These are phyloP conservation scores for Boletus bicolor DNA, from an alignment of 768 basidiomycete genomes.

Conservation along the genomic window DNA sequence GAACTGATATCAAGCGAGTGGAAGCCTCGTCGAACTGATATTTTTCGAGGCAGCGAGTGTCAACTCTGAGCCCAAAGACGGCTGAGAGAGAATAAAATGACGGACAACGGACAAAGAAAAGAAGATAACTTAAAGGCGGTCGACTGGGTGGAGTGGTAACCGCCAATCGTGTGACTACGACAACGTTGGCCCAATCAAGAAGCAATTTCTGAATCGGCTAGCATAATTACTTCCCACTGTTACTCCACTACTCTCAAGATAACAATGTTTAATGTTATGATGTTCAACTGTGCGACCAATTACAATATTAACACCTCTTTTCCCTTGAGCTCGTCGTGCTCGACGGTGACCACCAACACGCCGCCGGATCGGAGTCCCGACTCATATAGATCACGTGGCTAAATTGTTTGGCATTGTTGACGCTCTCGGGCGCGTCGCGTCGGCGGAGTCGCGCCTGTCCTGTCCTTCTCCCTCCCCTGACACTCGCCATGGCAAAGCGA, in stretches of 20 bases:
- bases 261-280: neutral
- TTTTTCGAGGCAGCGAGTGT: slow-evolving; percentile 22
- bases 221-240: neutral
- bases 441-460: slow-evolving; percentile 10
- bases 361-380: neutral
- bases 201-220: slow-evolving; percentile 17
- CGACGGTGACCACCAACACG: neutral
- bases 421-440: slow-evolving; percentile 25
- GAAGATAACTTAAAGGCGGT: slow-evolving; percentile 1
- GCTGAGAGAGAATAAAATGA: slow-evolving; percentile 7
- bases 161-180: slow-evolving; percentile 16
- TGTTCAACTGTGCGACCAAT: neutral
- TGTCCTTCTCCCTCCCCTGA: neutral
- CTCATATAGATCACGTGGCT: slow-evolving; percentile 4
- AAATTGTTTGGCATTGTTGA: slow-evolving; percentile 25
- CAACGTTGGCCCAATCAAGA: neutral
- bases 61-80: slow-evolving; percentile 9
- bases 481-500: slow-evolving; percentile 52
- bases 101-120: neutral
- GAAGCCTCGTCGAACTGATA: slow-evolving; percentile 24
- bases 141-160: slow-evolving; percentile 16
- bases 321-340: neutral
- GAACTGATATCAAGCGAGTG: slow-evolving; percentile 27
- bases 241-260: neutral
- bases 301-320: neutral